These are phyloP conservation scores for Bromus sterilis DNA, from an alignment of 176 grass and related monocot genomes.

Conservation along the genomic window DNA sequence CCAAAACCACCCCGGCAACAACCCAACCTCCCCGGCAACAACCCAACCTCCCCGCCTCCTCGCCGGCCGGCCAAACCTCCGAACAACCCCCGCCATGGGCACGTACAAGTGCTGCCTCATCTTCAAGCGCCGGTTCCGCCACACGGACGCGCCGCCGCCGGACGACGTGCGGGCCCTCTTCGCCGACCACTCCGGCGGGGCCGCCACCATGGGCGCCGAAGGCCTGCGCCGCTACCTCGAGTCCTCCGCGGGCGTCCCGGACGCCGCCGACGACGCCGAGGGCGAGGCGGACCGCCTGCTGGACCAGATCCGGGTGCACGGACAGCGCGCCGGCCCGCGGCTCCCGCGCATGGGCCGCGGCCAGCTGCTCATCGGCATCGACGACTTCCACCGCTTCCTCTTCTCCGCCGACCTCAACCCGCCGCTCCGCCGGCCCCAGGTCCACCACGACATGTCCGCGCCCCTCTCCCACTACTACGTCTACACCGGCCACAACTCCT, in stretches of 20 bases:
- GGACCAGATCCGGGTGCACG: conserved; percentile 38
- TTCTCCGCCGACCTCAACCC: conserved; percentile 82
- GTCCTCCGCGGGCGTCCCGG: neutral
- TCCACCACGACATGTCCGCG: conserved; percentile 77
- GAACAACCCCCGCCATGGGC: conserved; percentile 17
- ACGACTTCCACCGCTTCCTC: conserved; percentile 93
- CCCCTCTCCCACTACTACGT: conserved; percentile 94
- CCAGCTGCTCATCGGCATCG: conserved; percentile 35
- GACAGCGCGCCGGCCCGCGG: conserved; percentile 2
- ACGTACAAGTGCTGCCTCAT: conserved; percentile 73
- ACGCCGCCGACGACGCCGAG: neutral
- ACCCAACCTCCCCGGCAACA: too few relatives aligned
- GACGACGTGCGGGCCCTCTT: conserved; percentile 54
- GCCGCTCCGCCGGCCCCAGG: conserved; percentile 14
- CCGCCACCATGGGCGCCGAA: conserved; percentile 27
- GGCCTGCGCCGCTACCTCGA: conserved; percentile 61
- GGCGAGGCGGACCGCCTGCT: conserved; percentile 26
- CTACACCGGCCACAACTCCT: conserved; percentile 97
- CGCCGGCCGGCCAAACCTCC: too few relatives aligned
- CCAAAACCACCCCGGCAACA: too few relatives aligned
- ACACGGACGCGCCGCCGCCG: conserved; percentile 65
- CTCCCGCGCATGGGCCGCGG: conserved; percentile 23
- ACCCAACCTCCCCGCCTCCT: too few relatives aligned
- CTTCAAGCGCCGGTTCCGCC: conserved; percentile 78
- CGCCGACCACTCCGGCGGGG: conserved; percentile 28